Conservation (phyloP, 192 early-diverging fungal genomes). For the Phlyctochytrium arcticum region DNA sequence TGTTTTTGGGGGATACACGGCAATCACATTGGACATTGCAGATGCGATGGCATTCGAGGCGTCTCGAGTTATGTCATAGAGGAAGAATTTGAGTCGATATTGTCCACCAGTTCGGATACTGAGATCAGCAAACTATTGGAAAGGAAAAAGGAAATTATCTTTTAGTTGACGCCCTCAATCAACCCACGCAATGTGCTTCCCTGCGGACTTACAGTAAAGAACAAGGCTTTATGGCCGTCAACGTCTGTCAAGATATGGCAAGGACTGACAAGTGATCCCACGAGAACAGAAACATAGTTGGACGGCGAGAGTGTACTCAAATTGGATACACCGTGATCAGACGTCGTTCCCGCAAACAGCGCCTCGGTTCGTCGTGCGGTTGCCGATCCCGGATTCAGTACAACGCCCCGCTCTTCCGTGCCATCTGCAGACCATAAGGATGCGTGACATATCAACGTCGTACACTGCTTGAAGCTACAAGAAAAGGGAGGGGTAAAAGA, state of each 20-base stretch:
- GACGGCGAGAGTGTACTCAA: not conserved
- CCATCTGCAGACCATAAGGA: slow-evolving; percentile 28
- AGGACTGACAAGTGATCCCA: slow-evolving; percentile 29
- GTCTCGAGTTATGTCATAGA: slow-evolving; percentile 26
- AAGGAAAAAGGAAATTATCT: not conserved
- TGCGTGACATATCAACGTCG: slow-evolving; percentile 30
- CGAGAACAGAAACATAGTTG: slow-evolving; percentile 1
- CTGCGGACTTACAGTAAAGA: slow-evolving; percentile 15
- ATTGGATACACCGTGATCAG: too few relatives aligned
- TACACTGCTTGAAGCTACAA: not conserved
- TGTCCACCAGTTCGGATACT: slow-evolving; percentile 25
- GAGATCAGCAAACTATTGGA: slow-evolving; percentile 29
- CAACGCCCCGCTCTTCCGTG: slow-evolving; percentile 27
- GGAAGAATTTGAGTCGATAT: slow-evolving; percentile 34
- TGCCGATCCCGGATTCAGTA: slow-evolving; percentile 17
- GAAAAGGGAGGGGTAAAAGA: not conserved
- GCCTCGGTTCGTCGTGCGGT: not conserved
- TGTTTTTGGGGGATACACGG: slow-evolving; percentile 33
- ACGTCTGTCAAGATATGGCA: slow-evolving; percentile 27
- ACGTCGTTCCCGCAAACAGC: not conserved
- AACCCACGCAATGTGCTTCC: not conserved
- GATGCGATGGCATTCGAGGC: slow-evolving; percentile 15
- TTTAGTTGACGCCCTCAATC: not conserved
- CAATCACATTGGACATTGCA: slow-evolving; percentile 25
- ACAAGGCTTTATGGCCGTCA: slow-evolving; percentile 17